Percentiles rank a stretch among this genome's conserved stretches.
These are phyloP conservation scores for Aspergillus cavernicola DNA, from an alignment of 495 filamentous ascomycete species.

Conservation along the genomic window DNA sequence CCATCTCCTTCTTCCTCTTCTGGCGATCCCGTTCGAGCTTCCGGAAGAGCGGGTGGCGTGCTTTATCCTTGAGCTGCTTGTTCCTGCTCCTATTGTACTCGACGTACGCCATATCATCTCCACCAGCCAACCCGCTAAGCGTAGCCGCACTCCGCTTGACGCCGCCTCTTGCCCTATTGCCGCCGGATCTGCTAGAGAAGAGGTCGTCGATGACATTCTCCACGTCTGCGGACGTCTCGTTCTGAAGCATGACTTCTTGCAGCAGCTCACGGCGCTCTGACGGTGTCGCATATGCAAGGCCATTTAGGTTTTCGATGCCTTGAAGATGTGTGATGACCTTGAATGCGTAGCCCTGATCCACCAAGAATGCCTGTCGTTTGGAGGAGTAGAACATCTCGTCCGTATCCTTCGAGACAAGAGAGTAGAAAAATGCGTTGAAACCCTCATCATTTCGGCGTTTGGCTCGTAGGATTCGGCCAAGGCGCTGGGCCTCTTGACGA, in stretches of 20 bases:
- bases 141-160: conserved; percentile 79
- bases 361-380: conserved; percentile 95
- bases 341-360: conserved; percentile 98
- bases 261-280: conserved; percentile 84
- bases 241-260: conserved; percentile 87
- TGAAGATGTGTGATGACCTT: conserved; percentile 97
- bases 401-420: conserved; percentile 93
- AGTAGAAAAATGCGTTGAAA: conserved; percentile 99
- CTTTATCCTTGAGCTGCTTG: conserved; percentile 77
- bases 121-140: conserved; percentile 79
- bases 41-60: conserved; percentile 66
- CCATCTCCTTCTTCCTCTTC: conserved; percentile 55
- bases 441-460: conserved; percentile 97
- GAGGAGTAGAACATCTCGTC: conserved; percentile 98
- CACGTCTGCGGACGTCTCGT: conserved; percentile 71
- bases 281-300: conserved; percentile 74
- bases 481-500: conserved; percentile 91
- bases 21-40: conserved; percentile 75
- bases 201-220: conserved; percentile 81
- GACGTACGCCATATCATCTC: conserved; percentile 94
- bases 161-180: conserved; percentile 37
- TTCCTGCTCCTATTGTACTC: conserved; percentile 76
- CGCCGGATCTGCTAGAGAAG: conserved; percentile 60
- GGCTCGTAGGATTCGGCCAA: conserved; percentile 91
- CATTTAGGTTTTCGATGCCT: conserved; percentile 79